Conservation (phyloP, 208 protist species). For the Leishmania major region DNA sequence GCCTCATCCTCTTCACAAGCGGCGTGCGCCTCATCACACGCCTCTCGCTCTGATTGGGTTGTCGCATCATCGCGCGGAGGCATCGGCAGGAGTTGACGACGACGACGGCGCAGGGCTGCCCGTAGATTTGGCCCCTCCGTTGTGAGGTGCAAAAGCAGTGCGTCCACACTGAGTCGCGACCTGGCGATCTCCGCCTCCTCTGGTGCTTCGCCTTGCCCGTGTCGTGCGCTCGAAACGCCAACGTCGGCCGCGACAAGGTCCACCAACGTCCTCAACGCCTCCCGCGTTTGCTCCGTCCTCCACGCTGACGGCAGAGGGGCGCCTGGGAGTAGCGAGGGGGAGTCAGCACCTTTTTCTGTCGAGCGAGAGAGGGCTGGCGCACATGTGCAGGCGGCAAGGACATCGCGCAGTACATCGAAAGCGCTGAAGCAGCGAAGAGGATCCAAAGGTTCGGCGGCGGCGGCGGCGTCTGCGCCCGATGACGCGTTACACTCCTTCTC, state of each 20-base stretch:
- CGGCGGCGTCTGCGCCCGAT: background rate
- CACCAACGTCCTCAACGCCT: background rate
- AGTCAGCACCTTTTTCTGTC: background rate
- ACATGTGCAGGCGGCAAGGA: background rate
- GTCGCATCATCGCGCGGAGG: background rate
- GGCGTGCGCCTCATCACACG: background rate
- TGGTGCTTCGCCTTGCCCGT: background rate
- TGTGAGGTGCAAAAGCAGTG: background rate
- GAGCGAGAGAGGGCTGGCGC: background rate
- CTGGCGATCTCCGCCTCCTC: background rate
- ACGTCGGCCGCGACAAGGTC: background rate
- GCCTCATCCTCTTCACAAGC: constrained; percentile 2
- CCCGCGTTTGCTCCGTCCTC: background rate
- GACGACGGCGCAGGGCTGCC: background rate
- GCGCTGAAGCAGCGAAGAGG: background rate
- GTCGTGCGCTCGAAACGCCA: background rate
- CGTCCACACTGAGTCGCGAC: background rate
- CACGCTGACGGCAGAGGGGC: background rate
- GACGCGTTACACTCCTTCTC: background rate
- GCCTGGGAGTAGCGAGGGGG: background rate
- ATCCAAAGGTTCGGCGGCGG: background rate
- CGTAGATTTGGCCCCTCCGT: background rate
- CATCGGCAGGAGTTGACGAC: background rate
- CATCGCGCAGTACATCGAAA: background rate
- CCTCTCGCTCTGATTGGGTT: background rate